A percentile compares a stretch with the other conserved stretches of the same genome.
Conservation (phyloP, 495 filamentous ascomycete genomes). For the Penicillium diatomitis region DNA sequence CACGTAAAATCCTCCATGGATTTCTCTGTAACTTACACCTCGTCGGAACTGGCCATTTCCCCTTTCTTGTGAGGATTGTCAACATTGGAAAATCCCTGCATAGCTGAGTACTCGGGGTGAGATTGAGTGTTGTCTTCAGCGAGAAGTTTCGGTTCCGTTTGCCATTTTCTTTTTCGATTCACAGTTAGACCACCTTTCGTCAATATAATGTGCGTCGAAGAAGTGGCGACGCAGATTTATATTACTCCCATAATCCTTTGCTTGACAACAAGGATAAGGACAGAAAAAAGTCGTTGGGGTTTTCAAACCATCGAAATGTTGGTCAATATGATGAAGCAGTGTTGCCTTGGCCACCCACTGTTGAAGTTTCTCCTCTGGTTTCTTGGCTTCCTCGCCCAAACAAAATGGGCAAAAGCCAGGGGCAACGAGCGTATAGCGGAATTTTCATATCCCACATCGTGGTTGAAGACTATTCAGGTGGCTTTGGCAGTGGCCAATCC, state of each 20-base stretch:
- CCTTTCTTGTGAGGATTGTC: background rate
- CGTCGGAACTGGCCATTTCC: background rate
- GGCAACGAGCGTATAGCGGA: background rate
- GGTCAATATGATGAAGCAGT: background rate
- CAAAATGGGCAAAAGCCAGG: background rate
- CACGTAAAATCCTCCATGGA: background rate
- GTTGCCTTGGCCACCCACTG: background rate
- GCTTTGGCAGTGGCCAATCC: background rate
- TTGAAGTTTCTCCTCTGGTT: background rate
- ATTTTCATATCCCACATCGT: background rate
- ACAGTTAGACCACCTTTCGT: background rate
- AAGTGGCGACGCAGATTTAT: background rate
- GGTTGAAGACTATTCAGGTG: background rate
- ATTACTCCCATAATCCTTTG: background rate
- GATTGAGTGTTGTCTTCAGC: background rate
- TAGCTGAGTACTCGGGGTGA: background rate
- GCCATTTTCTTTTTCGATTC: background rate
- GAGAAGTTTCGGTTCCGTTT: background rate
- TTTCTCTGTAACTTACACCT: background rate
- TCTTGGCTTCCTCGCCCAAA: background rate
- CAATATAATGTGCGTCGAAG: background rate
- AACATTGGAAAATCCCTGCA: background rate
- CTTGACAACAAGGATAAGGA: background rate
- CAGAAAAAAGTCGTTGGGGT: background rate
- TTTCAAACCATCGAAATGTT: background rate